These are phyloP conservation scores for Ilyonectria destructans DNA, from an alignment of 2,329 filamentous ascomycete species.

Conservation along the genomic window DNA sequence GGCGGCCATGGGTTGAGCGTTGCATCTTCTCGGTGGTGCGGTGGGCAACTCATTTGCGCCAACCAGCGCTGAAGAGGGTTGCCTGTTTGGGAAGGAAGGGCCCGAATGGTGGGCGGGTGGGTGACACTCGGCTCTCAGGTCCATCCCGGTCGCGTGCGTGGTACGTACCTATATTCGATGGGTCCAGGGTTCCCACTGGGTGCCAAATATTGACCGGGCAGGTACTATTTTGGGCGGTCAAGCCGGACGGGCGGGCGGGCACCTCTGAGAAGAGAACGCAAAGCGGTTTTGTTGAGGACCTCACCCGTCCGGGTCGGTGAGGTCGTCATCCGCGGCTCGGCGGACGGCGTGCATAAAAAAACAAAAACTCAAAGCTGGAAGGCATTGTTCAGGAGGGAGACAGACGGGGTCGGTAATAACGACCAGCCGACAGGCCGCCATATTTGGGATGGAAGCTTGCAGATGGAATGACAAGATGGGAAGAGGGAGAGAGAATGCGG, in stretches of 20 bases:
- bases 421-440: not conserved
- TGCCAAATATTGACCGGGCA: slow-evolving; percentile 20
- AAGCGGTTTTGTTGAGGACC: slow-evolving; percentile 32
- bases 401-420: not conserved
- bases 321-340: slow-evolving; percentile 12
- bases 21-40: not conserved
- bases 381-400: not conserved
- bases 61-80: not conserved
- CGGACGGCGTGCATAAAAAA: slow-evolving; percentile 3
- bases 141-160: slow-evolving; percentile 13
- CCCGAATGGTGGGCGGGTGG: not conserved
- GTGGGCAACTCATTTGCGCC: not conserved
- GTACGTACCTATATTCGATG: slow-evolving; percentile 9
- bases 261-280: slow-evolving; percentile 22
- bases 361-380: not conserved
- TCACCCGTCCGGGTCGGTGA: slow-evolving; percentile 27
- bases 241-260: slow-evolving; percentile 22
- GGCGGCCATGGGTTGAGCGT: not conserved
- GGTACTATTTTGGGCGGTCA: slow-evolving; percentile 19
- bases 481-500: not conserved
- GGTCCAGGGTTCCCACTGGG: slow-evolving; percentile 2
- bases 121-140: slow-evolving; percentile 8
- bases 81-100: slow-evolving; percentile 17
- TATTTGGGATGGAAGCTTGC: too few relatives aligned
- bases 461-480: not conserved